These are phyloP conservation scores for Spirogloea muscicola DNA, from an alignment of 139 green algal species.

Conservation along the genomic window DNA sequence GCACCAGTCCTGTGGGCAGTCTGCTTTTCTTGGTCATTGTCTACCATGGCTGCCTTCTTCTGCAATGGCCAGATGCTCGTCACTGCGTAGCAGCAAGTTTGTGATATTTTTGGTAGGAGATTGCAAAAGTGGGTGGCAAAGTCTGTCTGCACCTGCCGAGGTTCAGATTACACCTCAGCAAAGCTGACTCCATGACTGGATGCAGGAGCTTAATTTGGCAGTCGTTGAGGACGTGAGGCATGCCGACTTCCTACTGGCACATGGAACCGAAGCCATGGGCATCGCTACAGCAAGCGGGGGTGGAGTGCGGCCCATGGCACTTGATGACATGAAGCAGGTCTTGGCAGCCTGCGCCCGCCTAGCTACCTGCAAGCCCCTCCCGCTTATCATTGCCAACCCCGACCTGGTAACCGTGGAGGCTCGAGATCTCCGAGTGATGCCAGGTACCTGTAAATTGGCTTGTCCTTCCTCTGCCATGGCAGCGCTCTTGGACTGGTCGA, in stretches of 20 bases:
- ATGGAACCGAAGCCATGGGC: slow-evolving; percentile 74
- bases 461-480: too few species aligned
- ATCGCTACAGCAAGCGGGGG: background rate
- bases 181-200: too few species aligned
- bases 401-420: slow-evolving; percentile 44
- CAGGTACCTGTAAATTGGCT: slow-evolving; percentile 6
- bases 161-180: too few species aligned
- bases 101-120: too few species aligned
- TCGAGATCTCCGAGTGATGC: slow-evolving; percentile 33
- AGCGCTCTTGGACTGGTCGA: too few species aligned
- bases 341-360: background rate
- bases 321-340: slow-evolving; percentile 25
- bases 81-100: too few species aligned
- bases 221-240: slow-evolving; percentile 49
- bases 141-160: too few species aligned
- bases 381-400: slow-evolving; percentile 83
- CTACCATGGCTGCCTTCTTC: too few species aligned
- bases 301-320: background rate
- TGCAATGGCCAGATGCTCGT: too few species aligned
- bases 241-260: slow-evolving; percentile 82
- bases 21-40: too few species aligned
- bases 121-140: too few species aligned
- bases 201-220: slow-evolving; percentile 28
- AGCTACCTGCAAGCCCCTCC: slow-evolving; percentile 31
- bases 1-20: too few species aligned